These are phyloP conservation scores for Crucibulum laeve DNA, from an alignment of 768 basidiomycete species.

Conservation along the genomic window DNA sequence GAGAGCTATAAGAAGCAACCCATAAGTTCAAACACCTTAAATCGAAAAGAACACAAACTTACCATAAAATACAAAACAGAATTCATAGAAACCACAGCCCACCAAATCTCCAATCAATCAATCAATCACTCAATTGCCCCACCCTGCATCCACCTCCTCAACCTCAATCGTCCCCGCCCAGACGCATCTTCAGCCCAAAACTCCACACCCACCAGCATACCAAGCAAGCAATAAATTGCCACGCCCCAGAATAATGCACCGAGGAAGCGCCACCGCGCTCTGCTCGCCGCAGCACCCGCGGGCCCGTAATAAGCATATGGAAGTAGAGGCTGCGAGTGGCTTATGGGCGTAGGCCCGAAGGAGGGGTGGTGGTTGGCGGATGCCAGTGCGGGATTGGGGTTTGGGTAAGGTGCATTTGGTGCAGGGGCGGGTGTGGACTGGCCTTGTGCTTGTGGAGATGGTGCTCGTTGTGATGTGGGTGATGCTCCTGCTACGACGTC, in stretches of 20 bases:
- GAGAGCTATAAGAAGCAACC: no score
- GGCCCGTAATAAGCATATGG: conserved; percentile 36
- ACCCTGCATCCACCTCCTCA: conserved; percentile 1
- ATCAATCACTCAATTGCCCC: conserved; percentile 2
- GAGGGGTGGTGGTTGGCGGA: conserved; percentile 7
- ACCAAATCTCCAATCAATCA: not conserved
- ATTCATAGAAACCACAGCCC: not conserved
- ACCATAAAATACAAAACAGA: no score
- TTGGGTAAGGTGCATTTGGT: conserved; percentile 6
- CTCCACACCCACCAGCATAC: conserved; percentile 22
- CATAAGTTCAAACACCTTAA: no score
- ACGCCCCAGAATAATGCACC: conserved; percentile 24
- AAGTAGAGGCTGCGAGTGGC: conserved; percentile 24
- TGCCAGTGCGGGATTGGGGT: conserved; percentile 3
- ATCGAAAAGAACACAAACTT: no score
- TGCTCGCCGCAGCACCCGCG: conserved; percentile 24
- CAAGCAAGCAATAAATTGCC: conserved; percentile 20
- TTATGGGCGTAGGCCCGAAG: conserved; percentile 38
- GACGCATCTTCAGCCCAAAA: conserved; percentile 13
- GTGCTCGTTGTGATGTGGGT: no score
- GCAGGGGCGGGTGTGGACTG: not conserved
- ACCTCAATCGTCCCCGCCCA: not conserved
- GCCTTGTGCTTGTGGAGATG: no score
- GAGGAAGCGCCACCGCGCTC: conserved; percentile 34
- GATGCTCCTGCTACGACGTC: not conserved